Base-by-base conservation (phyloP, 257 asterid species). In the Scutellaria barbata region DNA sequence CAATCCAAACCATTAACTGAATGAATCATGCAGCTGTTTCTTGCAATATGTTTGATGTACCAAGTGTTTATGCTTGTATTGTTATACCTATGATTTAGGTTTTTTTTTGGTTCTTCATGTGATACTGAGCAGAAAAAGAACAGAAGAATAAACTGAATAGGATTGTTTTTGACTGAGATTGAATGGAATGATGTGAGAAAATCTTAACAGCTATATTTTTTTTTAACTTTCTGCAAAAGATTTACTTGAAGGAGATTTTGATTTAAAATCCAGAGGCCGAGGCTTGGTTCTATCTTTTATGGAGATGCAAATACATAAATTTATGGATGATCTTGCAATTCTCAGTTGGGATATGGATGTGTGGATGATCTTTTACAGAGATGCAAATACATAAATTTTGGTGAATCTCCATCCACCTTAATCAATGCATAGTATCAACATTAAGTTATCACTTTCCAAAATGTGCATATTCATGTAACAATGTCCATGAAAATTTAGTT, bases 341-440 rank as follows among this genome's bases (percentile, higher is more conserved):
- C 10, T 43, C 13, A 43, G 50, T 43, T 10, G 62, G 62, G 42
- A 22, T 56, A 56, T 56, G 42, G 4, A 56, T 56, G 41, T 13
- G 22, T 22, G 62, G 22, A 56, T 14, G n/a, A n/a, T n/a, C n/a
- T n/a, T n/a, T n/a, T n/a, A n/a, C n/a, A n/a, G n/a, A n/a, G n/a
- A n/a, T n/a, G n/a, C n/a, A n/a, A n/a, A n/a, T n/a, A n/a, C n/a
- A n/a, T 22, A 14, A 41, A 56, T 56, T 10, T 56, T 22, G 41
- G 62, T 56, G 25, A 9, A 53, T 25, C 16, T 22, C 18, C 54
- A 47, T 64, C 59, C 18, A 64, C 53, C 48, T 47, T 37, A 47
- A 14, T 56, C 41, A 7, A 5, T 45, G 55, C 46, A 56, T 45
- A 40, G 33, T 3, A 43, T 58, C 61, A 71, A 39, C 45, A 51